Evolutionary conservation across 768 basidiomycete species (phyloP).

Genomic region (Gyrodon lividus): DNA sequence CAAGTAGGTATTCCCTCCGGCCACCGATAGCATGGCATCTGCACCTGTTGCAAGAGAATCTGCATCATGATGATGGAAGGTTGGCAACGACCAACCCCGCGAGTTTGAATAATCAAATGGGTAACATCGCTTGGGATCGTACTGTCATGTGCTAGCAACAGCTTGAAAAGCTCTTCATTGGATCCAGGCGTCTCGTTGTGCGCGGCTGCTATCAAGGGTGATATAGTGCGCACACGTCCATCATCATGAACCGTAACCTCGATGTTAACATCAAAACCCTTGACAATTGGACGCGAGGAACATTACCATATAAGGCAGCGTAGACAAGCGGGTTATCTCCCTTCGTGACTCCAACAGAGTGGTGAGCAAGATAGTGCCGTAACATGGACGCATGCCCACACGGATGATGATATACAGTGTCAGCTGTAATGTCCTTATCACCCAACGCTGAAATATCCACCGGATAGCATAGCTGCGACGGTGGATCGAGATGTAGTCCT

Average conservation of each 20-base stretch:
- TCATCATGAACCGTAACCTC: too few species aligned
- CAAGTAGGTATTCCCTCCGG: background rate
- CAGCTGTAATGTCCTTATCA: background rate
- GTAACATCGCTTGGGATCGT: background rate
- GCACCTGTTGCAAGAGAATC: background rate
- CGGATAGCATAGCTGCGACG: background rate
- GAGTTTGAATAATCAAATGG: background rate
- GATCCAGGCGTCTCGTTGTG: background rate
- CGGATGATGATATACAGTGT: background rate
- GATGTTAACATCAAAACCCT: background rate
- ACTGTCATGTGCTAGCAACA: background rate
- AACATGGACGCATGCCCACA: background rate
- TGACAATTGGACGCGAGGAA: background rate
- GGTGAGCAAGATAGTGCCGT: background rate
- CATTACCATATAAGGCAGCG: background rate
- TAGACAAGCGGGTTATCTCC: background rate
- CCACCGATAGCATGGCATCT: too few species aligned
- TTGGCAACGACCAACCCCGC: background rate
- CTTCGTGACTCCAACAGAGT: background rate
- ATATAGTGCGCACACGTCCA: too few species aligned
- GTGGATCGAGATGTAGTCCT: background rate
- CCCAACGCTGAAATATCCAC: background rate
- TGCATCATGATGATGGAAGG: background rate
- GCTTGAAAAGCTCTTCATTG: background rate
- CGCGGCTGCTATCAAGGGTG: background rate